phyloP scores from a whole-genome alignment of 1,284 basidiomycete species.

The Lentinula novae-zelandiae region DNA sequence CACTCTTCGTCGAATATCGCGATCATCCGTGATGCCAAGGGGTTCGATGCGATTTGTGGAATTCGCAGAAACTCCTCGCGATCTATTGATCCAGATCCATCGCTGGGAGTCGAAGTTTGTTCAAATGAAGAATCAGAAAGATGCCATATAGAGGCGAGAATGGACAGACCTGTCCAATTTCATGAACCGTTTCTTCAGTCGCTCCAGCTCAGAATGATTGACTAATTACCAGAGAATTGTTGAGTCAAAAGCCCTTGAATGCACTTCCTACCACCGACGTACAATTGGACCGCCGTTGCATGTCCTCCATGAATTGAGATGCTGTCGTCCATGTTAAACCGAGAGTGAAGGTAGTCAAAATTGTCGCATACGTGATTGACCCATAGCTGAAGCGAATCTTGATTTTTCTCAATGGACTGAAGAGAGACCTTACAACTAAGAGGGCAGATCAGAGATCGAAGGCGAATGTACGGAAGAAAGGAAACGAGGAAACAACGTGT shows the following conservation, averaged over 20 bases:
- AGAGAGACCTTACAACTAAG: not conserved
- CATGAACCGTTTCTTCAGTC: slow-evolving; percentile 98
- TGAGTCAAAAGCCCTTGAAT: not conserved
- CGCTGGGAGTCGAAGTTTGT: slow-evolving; percentile 39
- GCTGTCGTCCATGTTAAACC: slow-evolving; percentile 38
- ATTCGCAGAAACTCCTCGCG: slow-evolving; percentile 98
- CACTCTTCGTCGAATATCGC: slow-evolving; percentile 99
- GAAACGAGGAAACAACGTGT: not conserved
- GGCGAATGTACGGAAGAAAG: not conserved
- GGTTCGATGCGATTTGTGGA: slow-evolving; percentile 98
- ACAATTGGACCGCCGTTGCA: slow-evolving; percentile 93
- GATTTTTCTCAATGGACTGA: not conserved
- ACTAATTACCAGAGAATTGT: slow-evolving; percentile 45
- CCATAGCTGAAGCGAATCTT: slow-evolving; percentile 14
- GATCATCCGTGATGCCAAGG: slow-evolving; percentile 95
- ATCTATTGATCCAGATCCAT: slow-evolving; percentile 97
- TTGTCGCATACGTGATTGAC: slow-evolving; percentile 65
- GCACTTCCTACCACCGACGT: slow-evolving; percentile 27
- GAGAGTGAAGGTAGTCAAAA: not conserved
- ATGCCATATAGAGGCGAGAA: not conserved
- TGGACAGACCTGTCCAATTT: slow-evolving; percentile 83
- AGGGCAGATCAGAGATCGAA: not conserved
- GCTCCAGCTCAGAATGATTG: slow-evolving; percentile 87
- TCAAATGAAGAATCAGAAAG: not conserved
- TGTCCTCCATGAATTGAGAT: slow-evolving; percentile 92